These are phyloP conservation scores for Mycena polygramma DNA, from an alignment of 768 basidiomycete genomes.

Conservation along the genomic window DNA sequence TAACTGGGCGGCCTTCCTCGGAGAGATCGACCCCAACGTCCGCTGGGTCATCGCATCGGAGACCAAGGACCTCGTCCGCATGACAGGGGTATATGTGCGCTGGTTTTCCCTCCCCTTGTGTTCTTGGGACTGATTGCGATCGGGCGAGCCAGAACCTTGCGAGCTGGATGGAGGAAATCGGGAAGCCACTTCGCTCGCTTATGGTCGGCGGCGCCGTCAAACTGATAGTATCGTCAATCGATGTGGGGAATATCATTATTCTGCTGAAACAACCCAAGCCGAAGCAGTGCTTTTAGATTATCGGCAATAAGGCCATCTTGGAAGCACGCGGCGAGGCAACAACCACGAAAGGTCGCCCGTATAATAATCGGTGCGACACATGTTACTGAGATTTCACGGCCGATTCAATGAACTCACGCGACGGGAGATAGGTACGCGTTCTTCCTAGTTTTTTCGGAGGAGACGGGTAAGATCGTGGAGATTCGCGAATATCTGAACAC, in stretches of 20 bases:
- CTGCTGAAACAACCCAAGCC: not conserved
- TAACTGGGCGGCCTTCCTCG: not conserved
- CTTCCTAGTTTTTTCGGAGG: too few species aligned
- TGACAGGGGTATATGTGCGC: constrained; percentile 19
- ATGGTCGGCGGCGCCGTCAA: not conserved
- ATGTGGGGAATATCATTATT: not conserved
- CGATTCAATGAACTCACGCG: not conserved
- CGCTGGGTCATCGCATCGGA: constrained; percentile 19
- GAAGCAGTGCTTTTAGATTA: not conserved
- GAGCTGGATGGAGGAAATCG: constrained; percentile 12
- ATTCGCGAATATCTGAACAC: too few species aligned
- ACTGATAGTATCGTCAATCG: not conserved
- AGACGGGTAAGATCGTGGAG: too few species aligned
- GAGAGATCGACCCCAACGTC: constrained; percentile 14
- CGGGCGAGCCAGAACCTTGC: constrained; percentile 5
- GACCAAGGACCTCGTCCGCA: not conserved
- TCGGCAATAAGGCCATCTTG: constrained; percentile 22
- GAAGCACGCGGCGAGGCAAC: constrained; percentile 13
- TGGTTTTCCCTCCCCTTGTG: not conserved
- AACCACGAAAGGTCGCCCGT: constrained; percentile 6
- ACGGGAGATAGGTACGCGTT: not conserved
- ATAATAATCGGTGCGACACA: constrained; percentile 13
- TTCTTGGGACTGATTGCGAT: not conserved
- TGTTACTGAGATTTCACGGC: not conserved
- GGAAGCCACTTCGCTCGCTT: not conserved